Conservation (phyloP, 1,284 basidiomycete genomes). For the Ceratobasidium sp. region DNA sequence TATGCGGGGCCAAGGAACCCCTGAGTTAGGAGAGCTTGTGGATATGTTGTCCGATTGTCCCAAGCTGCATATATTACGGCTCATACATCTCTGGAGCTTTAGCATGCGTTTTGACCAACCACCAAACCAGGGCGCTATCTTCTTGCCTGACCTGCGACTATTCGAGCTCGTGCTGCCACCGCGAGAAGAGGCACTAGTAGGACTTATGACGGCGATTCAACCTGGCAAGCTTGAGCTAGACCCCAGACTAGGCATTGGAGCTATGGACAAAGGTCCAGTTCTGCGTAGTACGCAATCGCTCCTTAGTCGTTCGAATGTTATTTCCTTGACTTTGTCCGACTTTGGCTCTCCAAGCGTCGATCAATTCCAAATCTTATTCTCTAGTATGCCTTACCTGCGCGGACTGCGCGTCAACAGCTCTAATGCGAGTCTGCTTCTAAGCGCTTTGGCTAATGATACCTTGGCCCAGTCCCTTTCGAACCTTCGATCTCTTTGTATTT, state of each 20-base stretch:
- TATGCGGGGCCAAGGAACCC: background rate
- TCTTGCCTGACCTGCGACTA: background rate
- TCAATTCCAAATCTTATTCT: background rate
- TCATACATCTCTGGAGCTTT: background rate
- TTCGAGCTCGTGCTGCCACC: background rate
- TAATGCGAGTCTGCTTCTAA: background rate
- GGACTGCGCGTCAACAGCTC: background rate
- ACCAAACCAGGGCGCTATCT: background rate
- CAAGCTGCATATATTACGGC: background rate
- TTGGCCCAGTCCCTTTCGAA: background rate
- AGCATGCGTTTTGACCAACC: background rate
- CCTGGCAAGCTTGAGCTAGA: background rate
- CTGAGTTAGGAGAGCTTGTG: background rate
- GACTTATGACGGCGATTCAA: background rate
- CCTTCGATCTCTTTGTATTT: background rate
- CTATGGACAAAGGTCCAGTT: background rate
- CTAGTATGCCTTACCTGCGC: background rate
- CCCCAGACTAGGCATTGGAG: background rate
- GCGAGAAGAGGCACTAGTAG: background rate
- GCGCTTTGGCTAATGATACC: background rate
- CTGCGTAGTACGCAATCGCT: background rate
- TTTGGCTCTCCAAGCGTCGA: background rate
- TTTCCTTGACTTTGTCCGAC: background rate
- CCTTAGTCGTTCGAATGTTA: background rate
- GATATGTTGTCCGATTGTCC: slow-evolving; percentile 2